Conservation (phyloP, 345 rosid species). For the Gossypium longicalyx region DNA sequence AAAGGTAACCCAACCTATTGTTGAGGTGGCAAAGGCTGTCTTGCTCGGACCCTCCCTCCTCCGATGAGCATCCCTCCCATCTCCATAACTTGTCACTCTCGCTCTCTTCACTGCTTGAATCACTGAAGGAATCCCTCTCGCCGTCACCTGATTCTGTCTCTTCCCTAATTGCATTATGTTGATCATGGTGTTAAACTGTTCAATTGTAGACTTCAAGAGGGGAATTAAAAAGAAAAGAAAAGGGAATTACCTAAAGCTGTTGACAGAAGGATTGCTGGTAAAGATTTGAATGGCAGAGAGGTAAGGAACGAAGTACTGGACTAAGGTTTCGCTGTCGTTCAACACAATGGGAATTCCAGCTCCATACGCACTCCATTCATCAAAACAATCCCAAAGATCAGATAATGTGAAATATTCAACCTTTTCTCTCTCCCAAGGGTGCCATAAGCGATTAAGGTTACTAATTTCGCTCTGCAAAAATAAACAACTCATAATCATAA, state of each 20-base stretch:
- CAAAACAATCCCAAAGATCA: slow-evolving; percentile 82
- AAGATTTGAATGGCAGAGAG: slow-evolving; percentile 93
- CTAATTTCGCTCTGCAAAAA: slow-evolving; percentile 66
- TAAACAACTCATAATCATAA: not conserved
- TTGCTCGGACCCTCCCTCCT: slow-evolving; percentile 73
- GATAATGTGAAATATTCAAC: slow-evolving; percentile 76
- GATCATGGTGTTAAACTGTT: too few relatives aligned
- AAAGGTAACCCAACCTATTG: slow-evolving; percentile 39
- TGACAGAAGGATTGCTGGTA: slow-evolving; percentile 63
- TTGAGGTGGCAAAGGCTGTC: slow-evolving; percentile 53
- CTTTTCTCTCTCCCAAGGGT: slow-evolving; percentile 81
- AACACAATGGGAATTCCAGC: slow-evolving; percentile 83
- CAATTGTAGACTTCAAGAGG: too few relatives aligned
- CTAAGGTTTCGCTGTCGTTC: slow-evolving; percentile 63
- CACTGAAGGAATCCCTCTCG: slow-evolving; percentile 79
- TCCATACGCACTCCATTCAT: slow-evolving; percentile 99
- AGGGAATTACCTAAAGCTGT: slow-evolving; percentile 50
- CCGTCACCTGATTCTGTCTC: slow-evolving; percentile 68
- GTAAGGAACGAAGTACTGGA: slow-evolving; percentile 93
- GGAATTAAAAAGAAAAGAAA: too few relatives aligned
- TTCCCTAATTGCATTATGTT: slow-evolving; percentile 38
- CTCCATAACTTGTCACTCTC: slow-evolving; percentile 32
- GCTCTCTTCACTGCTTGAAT: slow-evolving; percentile 76
- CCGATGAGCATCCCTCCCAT: not conserved
- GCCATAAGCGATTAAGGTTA: slow-evolving; percentile 78